These are phyloP conservation scores for Fallopia convolvulus DNA, from an alignment of 148 eudicot genomes.

Conservation along the genomic window DNA sequence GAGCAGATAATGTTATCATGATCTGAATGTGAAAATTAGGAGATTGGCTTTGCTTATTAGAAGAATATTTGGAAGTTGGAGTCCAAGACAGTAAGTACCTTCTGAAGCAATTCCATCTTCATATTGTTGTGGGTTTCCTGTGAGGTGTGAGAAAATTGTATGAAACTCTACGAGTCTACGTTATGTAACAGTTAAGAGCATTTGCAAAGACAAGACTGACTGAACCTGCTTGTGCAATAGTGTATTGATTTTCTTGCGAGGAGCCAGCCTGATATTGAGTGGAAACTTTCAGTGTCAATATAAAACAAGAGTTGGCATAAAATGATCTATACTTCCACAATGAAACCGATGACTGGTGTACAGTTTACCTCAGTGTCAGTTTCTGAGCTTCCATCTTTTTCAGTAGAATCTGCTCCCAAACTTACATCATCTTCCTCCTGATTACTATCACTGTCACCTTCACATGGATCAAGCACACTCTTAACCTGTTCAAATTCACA, in stretches of 20 bases:
- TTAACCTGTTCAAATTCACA: constrained; percentile 51
- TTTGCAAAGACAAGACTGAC: constrained; percentile 6
- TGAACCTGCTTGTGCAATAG: constrained; percentile 53
- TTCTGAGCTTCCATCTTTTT: constrained; percentile 52
- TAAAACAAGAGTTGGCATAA: neutral
- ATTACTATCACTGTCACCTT: constrained; percentile 66
- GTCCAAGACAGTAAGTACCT: neutral
- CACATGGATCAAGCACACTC: constrained; percentile 96
- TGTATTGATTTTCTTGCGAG: constrained; percentile 51
- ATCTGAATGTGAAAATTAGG: neutral
- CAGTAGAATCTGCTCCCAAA: constrained; percentile 74
- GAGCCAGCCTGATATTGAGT: constrained; percentile 38
- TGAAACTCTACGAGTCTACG: neutral
- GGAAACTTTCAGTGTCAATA: neutral
- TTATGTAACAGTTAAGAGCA: neutral
- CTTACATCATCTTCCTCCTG: constrained; percentile 64
- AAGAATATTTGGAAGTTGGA: neutral
- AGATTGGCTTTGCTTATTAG: neutral
- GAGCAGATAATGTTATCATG: neutral
- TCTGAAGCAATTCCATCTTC: neutral
- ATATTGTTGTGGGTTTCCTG: neutral
- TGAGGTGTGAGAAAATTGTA: neutral
- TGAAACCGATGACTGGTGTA: neutral
- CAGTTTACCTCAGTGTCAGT: constrained; percentile 58
- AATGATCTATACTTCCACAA: neutral